Percentiles rank a stretch among this genome's conserved stretches.
phyloP scores from a whole-genome alignment of 2,329 filamentous ascomycete species.

The Penicillium aurantiogriseum region DNA sequence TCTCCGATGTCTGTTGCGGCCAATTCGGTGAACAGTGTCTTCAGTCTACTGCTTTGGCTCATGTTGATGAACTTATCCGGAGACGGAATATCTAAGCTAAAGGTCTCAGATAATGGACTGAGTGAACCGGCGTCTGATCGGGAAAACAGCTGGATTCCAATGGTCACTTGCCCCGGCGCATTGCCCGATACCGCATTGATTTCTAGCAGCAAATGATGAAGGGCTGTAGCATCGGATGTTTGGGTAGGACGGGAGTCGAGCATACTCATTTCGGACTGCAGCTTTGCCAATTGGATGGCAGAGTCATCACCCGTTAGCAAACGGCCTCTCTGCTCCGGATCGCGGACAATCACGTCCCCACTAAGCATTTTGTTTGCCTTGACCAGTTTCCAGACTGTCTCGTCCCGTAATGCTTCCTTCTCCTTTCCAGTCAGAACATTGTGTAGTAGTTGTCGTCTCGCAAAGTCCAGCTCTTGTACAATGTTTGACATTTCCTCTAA shows the following conservation, averaged over 20 bases:
- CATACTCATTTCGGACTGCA: conserved; percentile 95
- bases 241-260: conserved; percentile 76
- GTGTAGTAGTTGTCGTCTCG: conserved; percentile 86
- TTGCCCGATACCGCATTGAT: conserved; percentile 78
- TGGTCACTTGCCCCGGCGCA: conserved; percentile 69
- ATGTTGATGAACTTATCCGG: conserved; percentile 69
- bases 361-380: conserved; percentile 90
- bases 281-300: conserved; percentile 81
- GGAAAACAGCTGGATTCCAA: conserved; percentile 75
- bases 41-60: conserved; percentile 65
- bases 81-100: conserved; percentile 72
- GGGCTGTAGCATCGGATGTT: conserved; percentile 64
- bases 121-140: conserved; percentile 64
- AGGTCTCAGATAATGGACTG: conserved; percentile 76
- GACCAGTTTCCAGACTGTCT: conserved; percentile 93
- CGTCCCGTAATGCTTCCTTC: conserved; percentile 74
- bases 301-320: conserved; percentile 91
- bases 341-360: conserved; percentile 91
- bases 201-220: conserved; percentile 80
- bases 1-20: conserved; percentile 72
- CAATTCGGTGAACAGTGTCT: conserved; percentile 84
- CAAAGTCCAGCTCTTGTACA: conserved; percentile 78
- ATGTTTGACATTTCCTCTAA: conserved; percentile 79
- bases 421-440: conserved; percentile 88
- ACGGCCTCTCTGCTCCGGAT: conserved; percentile 76